Evolutionary conservation across 306 rosid species (phyloP).

Genomic region (Chamaecrista fasciculata): DNA sequence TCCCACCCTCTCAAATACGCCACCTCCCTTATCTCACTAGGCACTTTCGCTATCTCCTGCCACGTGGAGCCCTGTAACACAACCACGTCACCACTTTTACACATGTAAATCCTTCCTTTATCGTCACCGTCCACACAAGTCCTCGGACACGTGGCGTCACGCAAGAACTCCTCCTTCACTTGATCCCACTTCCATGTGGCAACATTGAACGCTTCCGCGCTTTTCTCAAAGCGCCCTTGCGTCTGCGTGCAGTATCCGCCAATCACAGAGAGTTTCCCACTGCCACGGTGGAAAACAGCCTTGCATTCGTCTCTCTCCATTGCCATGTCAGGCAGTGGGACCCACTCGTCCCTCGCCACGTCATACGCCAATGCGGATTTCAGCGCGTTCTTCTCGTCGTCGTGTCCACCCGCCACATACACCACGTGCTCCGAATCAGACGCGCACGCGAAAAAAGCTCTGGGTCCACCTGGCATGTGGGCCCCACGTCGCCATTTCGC

Average conservation of each 20-base stretch:
- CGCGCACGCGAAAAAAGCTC: constrained; percentile 61
- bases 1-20: constrained; percentile 39
- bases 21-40: constrained; percentile 38
- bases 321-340: constrained; percentile 46
- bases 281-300: constrained; percentile 38
- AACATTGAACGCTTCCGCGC: constrained; percentile 48
- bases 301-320: constrained; percentile 74
- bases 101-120: constrained; percentile 39
- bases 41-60: constrained; percentile 41
- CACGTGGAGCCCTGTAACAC: constrained; percentile 26
- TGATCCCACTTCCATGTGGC: constrained; percentile 49
- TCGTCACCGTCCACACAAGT: constrained; percentile 36
- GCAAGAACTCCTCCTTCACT: constrained; percentile 40
- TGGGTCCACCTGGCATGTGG: constrained; percentile 64
- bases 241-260: constrained; percentile 66
- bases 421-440: constrained; percentile 38
- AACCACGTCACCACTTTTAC: constrained; percentile 37
- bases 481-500: constrained; percentile 64
- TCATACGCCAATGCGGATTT: constrained; percentile 54
- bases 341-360: constrained; percentile 53
- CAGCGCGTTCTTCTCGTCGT: constrained; percentile 60
- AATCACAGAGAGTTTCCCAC: constrained; percentile 36
- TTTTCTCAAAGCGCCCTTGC: constrained; percentile 71
- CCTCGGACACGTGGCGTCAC: constrained; percentile 47
- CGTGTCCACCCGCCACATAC: constrained; percentile 68